Base-by-base conservation (phyloP, 495 filamentous ascomycete species). In the Hyaloscypha bicolor region DNA sequence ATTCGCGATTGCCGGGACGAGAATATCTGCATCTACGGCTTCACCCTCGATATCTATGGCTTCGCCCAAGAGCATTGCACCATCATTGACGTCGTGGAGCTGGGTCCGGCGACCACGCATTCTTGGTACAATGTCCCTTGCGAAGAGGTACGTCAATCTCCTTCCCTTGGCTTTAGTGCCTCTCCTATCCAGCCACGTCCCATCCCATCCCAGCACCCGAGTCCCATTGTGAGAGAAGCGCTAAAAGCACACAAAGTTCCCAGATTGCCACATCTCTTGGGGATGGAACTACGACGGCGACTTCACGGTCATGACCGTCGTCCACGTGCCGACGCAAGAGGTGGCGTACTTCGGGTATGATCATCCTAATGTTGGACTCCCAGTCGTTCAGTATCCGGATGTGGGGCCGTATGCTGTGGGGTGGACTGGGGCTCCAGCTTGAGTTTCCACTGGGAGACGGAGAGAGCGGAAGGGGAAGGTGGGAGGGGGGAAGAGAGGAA, bases 301-400 rank as follows among this genome's bases (percentile, higher is more conserved):
- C 31, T 72, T 72, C 62, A 63, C 66, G 16, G 66, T 69, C 14
- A 51, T 72, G 45, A 72, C 69, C 14, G 62, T 64, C 4, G 61
- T 69, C 5, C 31, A 72, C 19, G 32, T 32, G 37, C 16, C 42
- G 6, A 16, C 9, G 3, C 33, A 60, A 4, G 19, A 31, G 11
- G 58, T 33, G 21, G 70, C 62, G 9, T 69, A 39, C 39, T 72
- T 72, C 31, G 69, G 69, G 2, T 71, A 65, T 45, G 58, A 59
- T 3, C 16, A 45, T 55, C 69, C 69, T 19, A 71, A 68, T 62
- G 68, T 21, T 9, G 29, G 33, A 5, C 19, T 59, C 11, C 63
- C 68, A 1, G 52, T 53, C 11, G 58, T 42, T 1, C 55, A 6
- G 1, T 70, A 70, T 42, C 1, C 64, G 3, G 64, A 66, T 63